Percentiles rank a stretch among this genome's conserved stretches.
phyloP scores from a whole-genome alignment of 306 rosid genomes.

The Purshia tridentata region DNA sequence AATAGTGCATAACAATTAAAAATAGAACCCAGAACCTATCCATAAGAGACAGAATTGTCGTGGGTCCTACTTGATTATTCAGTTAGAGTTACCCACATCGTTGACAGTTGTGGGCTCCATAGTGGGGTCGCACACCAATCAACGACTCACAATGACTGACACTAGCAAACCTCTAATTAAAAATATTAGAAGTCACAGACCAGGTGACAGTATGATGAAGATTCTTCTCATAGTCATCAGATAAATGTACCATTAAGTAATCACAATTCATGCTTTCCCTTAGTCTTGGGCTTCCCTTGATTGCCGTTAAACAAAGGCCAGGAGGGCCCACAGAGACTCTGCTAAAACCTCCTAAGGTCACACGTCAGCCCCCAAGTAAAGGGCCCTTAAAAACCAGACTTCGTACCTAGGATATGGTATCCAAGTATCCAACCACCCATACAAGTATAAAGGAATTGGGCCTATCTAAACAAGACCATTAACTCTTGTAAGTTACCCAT shows the following conservation, averaged over 20 bases:
- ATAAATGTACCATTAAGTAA: neutral
- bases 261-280: neutral
- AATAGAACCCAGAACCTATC: neutral
- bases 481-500: neutral
- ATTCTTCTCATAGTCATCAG: neutral
- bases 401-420: neutral
- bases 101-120: neutral
- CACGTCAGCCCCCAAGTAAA: neutral
- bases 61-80: neutral
- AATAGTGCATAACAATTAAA: neutral
- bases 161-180: too few species aligned
- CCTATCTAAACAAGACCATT: neutral
- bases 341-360: neutral
- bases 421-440: slow-evolving; percentile 5
- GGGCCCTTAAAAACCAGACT: slow-evolving; percentile 14
- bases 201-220: neutral
- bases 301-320: neutral
- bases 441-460: neutral
- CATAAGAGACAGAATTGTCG: neutral
- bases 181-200: neutral
- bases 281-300: neutral
- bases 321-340: neutral
- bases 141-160: neutral
- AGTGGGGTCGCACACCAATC: neutral
- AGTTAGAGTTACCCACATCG: neutral